Base-by-base conservation (phyloP, 2,329 filamentous ascomycete species). In the Neoascochyta sp. region DNA sequence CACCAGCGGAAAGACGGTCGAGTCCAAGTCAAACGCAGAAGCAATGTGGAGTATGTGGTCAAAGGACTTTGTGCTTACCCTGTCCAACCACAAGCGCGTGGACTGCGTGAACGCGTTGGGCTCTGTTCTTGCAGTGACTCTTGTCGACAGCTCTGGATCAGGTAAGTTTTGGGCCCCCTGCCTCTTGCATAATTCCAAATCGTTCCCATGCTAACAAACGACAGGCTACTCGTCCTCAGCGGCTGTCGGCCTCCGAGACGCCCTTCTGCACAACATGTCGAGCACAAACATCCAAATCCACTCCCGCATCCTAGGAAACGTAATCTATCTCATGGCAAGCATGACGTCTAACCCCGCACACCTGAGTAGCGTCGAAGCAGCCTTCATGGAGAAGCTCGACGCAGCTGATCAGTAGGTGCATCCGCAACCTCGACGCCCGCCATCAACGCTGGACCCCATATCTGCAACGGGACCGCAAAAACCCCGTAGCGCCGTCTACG, bases 61-160 rank as follows among this genome's bases (percentile, higher is more conserved):
- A 0, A 68, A 69, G 1, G 54, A 63, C 0, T 75, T 88, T 16
- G 66, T 89, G 2, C 59, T 65, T 2, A 57, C 65, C 9, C 50
- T 89, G 2, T 88, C 83, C 4, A 64, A 71, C 12, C 68, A 69
- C 3, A 41, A 63, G 0, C 61, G 66, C 0, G 76, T 92, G 0
- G 69, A 76, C 3, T 76, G 80, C 6, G 76, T 83, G 0, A 84
- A 86, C 66, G 81, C 85, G 0, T 64, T 92, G 1, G 86, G 86
- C 0, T 83, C 77, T 3, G 82, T 92, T 1, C 66, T 92, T 8
- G 81, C 82, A 1, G 79, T 93, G 20, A 68, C 69, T 9, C 44
- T 80, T 13, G 63, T 65, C 22, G 74, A 78, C 47, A 52, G 62
- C 3, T 52, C 57, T 16, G 72, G 70, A 12, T 65, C 63, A 11